A percentile compares a stretch with the other conserved stretches of the same genome.
Conservation (phyloP, 1,284 basidiomycete genomes). For the Rhizoctonia solani region DNA sequence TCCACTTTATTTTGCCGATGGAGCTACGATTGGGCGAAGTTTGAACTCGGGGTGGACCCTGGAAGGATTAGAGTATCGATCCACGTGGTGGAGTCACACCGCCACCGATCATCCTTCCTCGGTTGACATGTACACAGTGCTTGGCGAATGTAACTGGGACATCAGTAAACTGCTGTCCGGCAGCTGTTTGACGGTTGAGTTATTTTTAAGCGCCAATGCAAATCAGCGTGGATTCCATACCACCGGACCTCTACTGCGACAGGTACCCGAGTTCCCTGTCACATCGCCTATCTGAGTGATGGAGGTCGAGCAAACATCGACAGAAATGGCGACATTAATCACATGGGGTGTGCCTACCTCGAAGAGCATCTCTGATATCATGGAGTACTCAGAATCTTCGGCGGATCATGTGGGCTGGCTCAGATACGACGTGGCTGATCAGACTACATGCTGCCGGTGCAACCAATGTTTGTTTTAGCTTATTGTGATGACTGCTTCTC, state of each 20-base stretch:
- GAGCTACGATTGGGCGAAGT: background rate
- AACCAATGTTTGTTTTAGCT: constrained; percentile 9
- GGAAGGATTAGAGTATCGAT: background rate
- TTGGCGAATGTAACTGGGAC: too few species aligned
- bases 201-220: background rate
- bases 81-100: background rate
- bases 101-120: background rate
- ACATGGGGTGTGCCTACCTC: constrained; percentile 1
- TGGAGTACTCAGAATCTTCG: background rate
- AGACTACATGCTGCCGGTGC: too few species aligned
- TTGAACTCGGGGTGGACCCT: background rate
- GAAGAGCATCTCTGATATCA: background rate
- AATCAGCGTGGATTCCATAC: background rate
- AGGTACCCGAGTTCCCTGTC: background rate
- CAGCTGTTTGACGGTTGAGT: too few species aligned
- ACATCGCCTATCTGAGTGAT: background rate
- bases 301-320: constrained; percentile 6
- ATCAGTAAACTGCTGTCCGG: too few species aligned
- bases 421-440: background rate
- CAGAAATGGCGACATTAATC: constrained; percentile 9
- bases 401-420: constrained; percentile 29
- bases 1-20: background rate
- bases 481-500: constrained; percentile 2
- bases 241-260: constrained; percentile 14
- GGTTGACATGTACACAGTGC: background rate